A percentile compares a stretch with the other conserved stretches of the same genome.
These are phyloP conservation scores for Phaeophleospora eucalypticola DNA, from an alignment of 2,329 filamentous ascomycete genomes.

Conservation along the genomic window DNA sequence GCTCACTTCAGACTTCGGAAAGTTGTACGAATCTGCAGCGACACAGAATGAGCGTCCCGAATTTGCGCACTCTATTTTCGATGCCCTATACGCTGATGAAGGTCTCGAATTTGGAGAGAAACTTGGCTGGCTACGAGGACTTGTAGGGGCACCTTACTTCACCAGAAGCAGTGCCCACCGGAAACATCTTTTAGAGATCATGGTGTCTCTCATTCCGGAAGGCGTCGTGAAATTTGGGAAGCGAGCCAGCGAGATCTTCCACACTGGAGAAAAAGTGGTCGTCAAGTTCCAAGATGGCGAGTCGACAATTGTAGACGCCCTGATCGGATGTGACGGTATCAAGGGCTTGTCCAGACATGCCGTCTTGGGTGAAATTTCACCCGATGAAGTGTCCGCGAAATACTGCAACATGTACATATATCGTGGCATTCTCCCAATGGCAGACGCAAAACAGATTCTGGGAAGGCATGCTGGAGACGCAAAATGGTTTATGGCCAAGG, in stretches of 20 bases:
- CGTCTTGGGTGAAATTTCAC: constrained; percentile 48
- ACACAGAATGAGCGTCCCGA: constrained; percentile 6
- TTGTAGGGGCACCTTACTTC: constrained; percentile 10
- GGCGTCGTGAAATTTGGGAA: constrained; percentile 31
- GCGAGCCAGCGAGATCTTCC: constrained; percentile 21
- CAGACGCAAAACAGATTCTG: constrained; percentile 19
- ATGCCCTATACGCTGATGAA: constrained; percentile 10
- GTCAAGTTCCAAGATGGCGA: constrained; percentile 21
- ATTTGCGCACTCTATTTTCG: constrained; percentile 11
- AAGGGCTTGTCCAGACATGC: constrained; percentile 52
- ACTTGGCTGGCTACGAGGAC: constrained; percentile 6
- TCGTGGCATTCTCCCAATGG: constrained; percentile 58
- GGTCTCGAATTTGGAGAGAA: constrained; percentile 25
- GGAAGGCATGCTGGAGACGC: constrained; percentile 19
- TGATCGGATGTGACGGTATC: constrained; percentile 63
- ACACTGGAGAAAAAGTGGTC: constrained; percentile 34
- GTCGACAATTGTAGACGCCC: constrained; percentile 36
- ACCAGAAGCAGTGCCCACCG: constrained; percentile 36
- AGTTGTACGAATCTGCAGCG: constrained; percentile 8
- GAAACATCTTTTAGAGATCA: constrained; percentile 47
- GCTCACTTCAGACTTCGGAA: constrained; percentile 3
- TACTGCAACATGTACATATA: constrained; percentile 61
- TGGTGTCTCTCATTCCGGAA: constrained; percentile 46
- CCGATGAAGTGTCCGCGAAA: constrained; percentile 40
- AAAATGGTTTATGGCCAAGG: constrained; percentile 21